Evolutionary conservation across 148 eudicot species (phyloP).

Genomic region (Arbutus unedo): DNA sequence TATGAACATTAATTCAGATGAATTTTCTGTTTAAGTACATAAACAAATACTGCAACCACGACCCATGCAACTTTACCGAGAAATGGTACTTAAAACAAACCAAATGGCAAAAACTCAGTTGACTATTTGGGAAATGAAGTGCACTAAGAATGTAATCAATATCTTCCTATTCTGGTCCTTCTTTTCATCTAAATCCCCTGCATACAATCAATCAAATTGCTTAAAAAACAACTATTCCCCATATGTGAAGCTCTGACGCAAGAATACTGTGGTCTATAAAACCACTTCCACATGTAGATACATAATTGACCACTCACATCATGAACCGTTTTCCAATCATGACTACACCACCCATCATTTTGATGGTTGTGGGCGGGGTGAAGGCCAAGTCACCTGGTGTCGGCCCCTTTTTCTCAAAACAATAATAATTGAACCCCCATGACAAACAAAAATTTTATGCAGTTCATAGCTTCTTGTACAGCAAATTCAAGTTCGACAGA

Average conservation of each 20-base stretch:
- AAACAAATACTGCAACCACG: background rate
- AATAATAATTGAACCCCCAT: too few species aligned
- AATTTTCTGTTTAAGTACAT: background rate
- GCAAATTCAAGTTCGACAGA: background rate
- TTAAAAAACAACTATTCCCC: background rate
- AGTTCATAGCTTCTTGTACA: background rate
- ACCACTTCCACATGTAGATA: background rate
- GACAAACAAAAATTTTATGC: background rate
- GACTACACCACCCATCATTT: background rate
- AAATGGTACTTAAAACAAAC: background rate
- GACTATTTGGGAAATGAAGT: background rate
- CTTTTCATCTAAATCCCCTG: background rate
- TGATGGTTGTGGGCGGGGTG: background rate
- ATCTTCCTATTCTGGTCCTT: background rate
- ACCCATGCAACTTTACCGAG: background rate
- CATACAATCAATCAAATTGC: background rate
- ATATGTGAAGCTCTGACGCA: background rate
- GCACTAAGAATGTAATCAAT: background rate
- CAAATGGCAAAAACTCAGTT: background rate
- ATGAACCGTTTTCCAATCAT: background rate
- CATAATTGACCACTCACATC: background rate
- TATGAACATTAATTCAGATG: background rate
- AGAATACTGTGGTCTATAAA: background rate
- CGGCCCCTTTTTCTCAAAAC: too few species aligned
- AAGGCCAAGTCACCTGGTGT: too few species aligned